phyloP scores from a whole-genome alignment of 2,329 filamentous ascomycete species.

The Tolypocladium sp. region DNA sequence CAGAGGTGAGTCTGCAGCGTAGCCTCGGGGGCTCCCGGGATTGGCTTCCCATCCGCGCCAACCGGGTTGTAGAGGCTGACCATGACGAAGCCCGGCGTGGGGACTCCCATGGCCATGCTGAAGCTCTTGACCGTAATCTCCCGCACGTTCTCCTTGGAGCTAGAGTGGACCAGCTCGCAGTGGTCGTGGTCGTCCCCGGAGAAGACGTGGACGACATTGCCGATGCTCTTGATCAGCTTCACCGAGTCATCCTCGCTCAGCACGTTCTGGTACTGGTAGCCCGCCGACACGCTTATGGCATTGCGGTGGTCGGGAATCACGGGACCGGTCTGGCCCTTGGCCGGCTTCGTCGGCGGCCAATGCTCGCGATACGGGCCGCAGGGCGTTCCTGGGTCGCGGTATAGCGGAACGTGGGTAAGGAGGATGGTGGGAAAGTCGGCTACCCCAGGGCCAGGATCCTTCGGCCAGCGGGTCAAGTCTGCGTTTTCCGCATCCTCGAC shows the following conservation, averaged over 20 bases:
- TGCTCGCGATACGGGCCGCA: conserved; percentile 83
- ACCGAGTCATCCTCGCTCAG: conserved; percentile 68
- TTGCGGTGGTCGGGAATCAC: conserved; percentile 60
- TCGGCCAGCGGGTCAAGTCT: conserved; percentile 16
- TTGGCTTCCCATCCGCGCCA: conserved; percentile 45
- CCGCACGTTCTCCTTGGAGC: conserved; percentile 52
- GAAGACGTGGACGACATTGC: conserved; percentile 78
- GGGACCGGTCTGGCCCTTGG: conserved; percentile 45
- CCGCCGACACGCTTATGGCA: conserved; percentile 65
- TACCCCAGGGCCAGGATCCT: conserved; percentile 32
- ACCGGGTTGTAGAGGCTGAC: conserved; percentile 90
- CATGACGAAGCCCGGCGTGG: conserved; percentile 77
- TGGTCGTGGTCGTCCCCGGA: conserved; percentile 98
- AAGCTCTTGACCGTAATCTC: conserved; percentile 96
- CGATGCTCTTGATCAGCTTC: conserved; percentile 66
- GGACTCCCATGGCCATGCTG: conserved; percentile 93
- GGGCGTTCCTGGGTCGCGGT: conserved; percentile 69
- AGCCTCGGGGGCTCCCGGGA: conserved; percentile 29
- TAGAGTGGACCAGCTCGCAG: conserved; percentile 76
- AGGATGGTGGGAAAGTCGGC: conserved; percentile 77
- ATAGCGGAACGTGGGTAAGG: conserved; percentile 85
- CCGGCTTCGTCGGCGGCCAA: conserved; percentile 61
- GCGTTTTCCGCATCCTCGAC: conserved; percentile 49
- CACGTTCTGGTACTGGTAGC: conserved; percentile 97
- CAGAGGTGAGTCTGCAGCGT: conserved; percentile 88